Conservation (phyloP, 345 rosid genomes). For the Euphorbia tirucalli region DNA sequence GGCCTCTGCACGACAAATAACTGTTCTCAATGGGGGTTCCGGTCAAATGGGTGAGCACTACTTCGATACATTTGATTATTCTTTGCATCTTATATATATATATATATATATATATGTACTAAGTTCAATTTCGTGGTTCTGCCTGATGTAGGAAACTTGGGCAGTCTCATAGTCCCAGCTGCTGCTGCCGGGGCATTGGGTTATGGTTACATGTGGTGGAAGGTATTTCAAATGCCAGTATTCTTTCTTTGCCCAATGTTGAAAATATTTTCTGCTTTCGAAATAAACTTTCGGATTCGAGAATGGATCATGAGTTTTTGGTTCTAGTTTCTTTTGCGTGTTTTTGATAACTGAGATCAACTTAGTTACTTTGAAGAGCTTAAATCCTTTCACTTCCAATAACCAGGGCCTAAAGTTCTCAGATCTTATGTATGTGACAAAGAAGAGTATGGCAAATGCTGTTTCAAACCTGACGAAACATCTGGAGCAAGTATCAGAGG, state of each 20-base stretch:
- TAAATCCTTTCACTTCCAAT: conserved; percentile 14
- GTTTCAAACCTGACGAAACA: conserved; percentile 44
- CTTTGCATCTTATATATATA: background rate
- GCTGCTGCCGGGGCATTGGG: conserved; percentile 86
- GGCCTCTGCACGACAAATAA: conserved; percentile 65
- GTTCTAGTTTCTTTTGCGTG: background rate
- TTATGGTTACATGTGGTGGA: conserved; percentile 99
- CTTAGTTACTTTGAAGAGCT: conserved; percentile 12
- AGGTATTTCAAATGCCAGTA: conserved; percentile 43
- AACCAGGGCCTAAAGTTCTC: conserved; percentile 76
- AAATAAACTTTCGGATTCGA: background rate
- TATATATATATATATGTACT: background rate
- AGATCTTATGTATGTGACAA: conserved; percentile 91
- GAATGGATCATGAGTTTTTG: background rate
- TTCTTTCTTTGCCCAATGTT: background rate
- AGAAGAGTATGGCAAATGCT: conserved; percentile 52
- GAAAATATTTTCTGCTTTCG: background rate
- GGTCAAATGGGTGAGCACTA: conserved; percentile 37
- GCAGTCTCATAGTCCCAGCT: conserved; percentile 62
- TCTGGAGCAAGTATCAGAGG: conserved; percentile 74
- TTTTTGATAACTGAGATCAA: background rate
- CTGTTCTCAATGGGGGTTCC: conserved; percentile 70
- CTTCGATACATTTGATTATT: background rate
- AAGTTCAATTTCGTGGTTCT: background rate
- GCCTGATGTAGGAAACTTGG: conserved; percentile 49